phyloP scores from a whole-genome alignment of 345 rosid genomes.

The Bruguiera gymnorhiza region DNA sequence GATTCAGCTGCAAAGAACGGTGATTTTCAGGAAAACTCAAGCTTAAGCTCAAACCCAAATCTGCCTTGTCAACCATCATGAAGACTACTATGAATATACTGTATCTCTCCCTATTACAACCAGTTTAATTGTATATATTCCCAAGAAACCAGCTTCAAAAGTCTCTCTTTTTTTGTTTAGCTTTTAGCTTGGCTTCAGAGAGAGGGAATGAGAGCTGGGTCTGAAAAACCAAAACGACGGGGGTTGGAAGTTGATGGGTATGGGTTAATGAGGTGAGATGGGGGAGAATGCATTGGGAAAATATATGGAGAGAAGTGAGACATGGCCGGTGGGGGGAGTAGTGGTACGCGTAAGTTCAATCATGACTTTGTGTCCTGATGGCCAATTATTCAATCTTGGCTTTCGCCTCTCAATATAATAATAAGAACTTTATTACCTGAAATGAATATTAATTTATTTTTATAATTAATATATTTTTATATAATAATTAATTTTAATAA shows the following conservation, averaged over 20 bases:
- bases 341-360: conserved; percentile 40
- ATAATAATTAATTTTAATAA: too few relatives aligned
- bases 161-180: neutral
- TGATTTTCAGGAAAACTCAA: conserved; percentile 52
- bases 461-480: too few relatives aligned
- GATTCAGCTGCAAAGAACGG: conserved; percentile 53
- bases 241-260: conserved; percentile 2
- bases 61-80: conserved; percentile 68
- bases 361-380: conserved; percentile 53
- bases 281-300: conserved; percentile 7
- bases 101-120: too few relatives aligned
- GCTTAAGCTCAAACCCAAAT: conserved; percentile 77
- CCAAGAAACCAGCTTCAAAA: neutral
- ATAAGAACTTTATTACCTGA: conserved; percentile 1
- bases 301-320: conserved; percentile 45
- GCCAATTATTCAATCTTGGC: conserved; percentile 56
- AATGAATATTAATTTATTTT: too few relatives aligned
- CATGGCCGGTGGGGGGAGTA: conserved; percentile 4
- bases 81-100: neutral
- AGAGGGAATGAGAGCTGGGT: conserved; percentile 3
- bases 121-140: too few relatives aligned
- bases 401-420: conserved; percentile 32
- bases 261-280: neutral
- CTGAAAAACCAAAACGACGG: conserved; percentile 15
- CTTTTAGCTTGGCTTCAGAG: neutral